Percentiles rank a stretch among this genome's conserved stretches.
These are phyloP conservation scores for Coemansia sp. DNA, from an alignment of 192 early-diverging fungal species.

Conservation along the genomic window DNA sequence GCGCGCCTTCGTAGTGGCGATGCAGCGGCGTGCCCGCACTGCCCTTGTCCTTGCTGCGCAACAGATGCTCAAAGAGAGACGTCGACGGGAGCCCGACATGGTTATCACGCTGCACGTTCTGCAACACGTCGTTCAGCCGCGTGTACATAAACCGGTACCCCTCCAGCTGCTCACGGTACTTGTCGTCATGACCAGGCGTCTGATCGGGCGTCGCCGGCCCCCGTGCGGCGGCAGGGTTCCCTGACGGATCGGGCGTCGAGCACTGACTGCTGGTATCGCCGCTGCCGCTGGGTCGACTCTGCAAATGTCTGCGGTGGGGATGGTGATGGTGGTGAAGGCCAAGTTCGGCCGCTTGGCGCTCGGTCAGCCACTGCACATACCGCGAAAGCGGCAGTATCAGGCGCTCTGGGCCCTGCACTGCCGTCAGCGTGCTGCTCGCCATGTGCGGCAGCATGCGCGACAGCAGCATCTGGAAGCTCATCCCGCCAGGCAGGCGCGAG, in stretches of 20 bases:
- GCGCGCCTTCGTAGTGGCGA: neutral
- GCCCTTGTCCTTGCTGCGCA: conserved; percentile 9
- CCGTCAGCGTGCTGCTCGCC: conserved; percentile 10
- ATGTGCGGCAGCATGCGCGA: conserved; percentile 42
- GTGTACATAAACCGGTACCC: conserved; percentile 55
- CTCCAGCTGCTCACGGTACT: conserved; percentile 43
- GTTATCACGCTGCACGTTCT: conserved; percentile 57
- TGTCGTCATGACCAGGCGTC: conserved; percentile 2
- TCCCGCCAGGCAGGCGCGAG: conserved; percentile 29
- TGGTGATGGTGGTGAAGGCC: conserved; percentile 9
- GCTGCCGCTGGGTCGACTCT: neutral
- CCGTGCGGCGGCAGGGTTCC: neutral
- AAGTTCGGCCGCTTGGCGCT: conserved; percentile 11
- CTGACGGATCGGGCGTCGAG: conserved; percentile 13
- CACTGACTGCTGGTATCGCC: conserved; percentile 10
- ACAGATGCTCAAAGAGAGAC: conserved; percentile 35
- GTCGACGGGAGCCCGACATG: conserved; percentile 36
- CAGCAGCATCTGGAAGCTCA: conserved; percentile 38
- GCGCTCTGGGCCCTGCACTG: conserved; percentile 32
- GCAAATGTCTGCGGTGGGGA: neutral
- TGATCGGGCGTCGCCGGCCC: neutral
- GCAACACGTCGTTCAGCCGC: conserved; percentile 67
- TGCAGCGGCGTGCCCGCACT: no score
- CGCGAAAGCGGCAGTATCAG: conserved; percentile 38
- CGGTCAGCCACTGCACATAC: conserved; percentile 31